phyloP scores from a whole-genome alignment of 352 stramenopile species.

The Phytophthora chlamydospora region DNA sequence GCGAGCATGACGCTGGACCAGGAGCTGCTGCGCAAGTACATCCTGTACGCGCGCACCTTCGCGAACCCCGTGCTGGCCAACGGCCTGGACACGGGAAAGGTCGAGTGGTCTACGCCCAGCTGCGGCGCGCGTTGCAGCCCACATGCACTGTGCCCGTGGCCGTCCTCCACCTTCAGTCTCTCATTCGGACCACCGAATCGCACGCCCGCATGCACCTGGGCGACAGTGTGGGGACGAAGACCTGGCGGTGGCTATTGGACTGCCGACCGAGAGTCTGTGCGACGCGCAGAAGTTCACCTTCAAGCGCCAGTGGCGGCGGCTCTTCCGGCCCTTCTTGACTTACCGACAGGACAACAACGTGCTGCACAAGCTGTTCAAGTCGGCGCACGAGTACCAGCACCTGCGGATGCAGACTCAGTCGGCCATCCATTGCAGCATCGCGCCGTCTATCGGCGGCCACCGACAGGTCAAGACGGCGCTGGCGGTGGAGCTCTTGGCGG shows the following conservation, averaged over 20 bases:
- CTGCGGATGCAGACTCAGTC: constrained; percentile 60
- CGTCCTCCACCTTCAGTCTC: constrained; percentile 97
- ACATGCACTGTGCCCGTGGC: constrained; percentile 98
- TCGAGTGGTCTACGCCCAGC: constrained; percentile 95
- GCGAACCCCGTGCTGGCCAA: constrained; percentile 93
- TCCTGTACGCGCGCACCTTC: constrained; percentile 97
- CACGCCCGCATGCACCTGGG: constrained; percentile 92
- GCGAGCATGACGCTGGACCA: constrained; percentile 78
- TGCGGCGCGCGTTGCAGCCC: constrained; percentile 95
- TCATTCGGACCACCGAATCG: constrained; percentile 98
- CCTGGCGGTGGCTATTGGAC: constrained; percentile 97
- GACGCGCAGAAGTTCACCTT: constrained; percentile 97
- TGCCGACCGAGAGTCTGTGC: constrained; percentile 91
- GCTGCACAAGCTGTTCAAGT: constrained; percentile 81
- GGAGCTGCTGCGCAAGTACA: constrained; percentile 98
- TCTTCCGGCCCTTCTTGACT: constrained; percentile 83
- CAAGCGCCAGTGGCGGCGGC: constrained; percentile 79
- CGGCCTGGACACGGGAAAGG: constrained; percentile 98
- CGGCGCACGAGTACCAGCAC: constrained; percentile 77
- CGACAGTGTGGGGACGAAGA: constrained; percentile 98
- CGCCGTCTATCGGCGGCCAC: too few species aligned
- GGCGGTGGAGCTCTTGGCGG: constrained; percentile 43
- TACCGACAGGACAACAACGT: constrained; percentile 87
- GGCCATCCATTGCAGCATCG: constrained; percentile 24
- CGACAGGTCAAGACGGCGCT: constrained; percentile 25